These are phyloP conservation scores for Acrasis kona DNA, from an alignment of 78 protist genomes.

Conservation along the genomic window DNA sequence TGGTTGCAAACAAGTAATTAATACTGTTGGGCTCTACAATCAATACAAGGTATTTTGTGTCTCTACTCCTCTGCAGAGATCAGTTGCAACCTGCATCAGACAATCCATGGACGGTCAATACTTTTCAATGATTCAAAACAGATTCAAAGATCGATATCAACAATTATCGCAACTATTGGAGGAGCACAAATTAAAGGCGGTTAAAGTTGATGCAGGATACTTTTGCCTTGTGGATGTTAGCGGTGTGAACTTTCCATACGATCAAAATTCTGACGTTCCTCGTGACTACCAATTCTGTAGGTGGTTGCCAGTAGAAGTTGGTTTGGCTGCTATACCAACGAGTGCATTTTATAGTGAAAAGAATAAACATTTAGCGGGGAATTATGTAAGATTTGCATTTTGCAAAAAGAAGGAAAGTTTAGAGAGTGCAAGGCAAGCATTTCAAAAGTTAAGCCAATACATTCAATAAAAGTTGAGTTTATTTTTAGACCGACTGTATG, in stretches of 20 bases:
- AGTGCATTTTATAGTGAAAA: constrained; percentile 52
- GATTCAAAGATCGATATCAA: background rate
- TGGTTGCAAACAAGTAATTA: background rate
- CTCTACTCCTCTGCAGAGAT: constrained; percentile 59
- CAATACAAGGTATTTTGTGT: constrained; percentile 44
- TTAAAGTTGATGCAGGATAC: constrained; percentile 28
- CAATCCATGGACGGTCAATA: background rate
- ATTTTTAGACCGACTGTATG: too few species aligned
- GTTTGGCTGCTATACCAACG: constrained; percentile 66
- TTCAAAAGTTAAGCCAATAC: background rate
- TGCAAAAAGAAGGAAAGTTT: constrained; percentile 9
- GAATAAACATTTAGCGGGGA: background rate
- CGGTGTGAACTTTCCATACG: background rate
- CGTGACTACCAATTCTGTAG: constrained; percentile 22
- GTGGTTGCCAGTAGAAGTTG: constrained; percentile 65
- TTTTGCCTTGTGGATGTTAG: constrained; percentile 32
- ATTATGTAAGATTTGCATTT: constrained; percentile 23
- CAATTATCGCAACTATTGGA: background rate
- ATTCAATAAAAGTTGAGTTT: too few species aligned
- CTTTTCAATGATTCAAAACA: background rate
- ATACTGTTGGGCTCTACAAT: too few species aligned
- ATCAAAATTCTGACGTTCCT: constrained; percentile 18
- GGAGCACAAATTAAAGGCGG: background rate
- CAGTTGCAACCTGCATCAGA: constrained; percentile 17
- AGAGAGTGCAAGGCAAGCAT: background rate